Conservation (phyloP, 805 yeast species). For the Candida adriatica region DNA sequence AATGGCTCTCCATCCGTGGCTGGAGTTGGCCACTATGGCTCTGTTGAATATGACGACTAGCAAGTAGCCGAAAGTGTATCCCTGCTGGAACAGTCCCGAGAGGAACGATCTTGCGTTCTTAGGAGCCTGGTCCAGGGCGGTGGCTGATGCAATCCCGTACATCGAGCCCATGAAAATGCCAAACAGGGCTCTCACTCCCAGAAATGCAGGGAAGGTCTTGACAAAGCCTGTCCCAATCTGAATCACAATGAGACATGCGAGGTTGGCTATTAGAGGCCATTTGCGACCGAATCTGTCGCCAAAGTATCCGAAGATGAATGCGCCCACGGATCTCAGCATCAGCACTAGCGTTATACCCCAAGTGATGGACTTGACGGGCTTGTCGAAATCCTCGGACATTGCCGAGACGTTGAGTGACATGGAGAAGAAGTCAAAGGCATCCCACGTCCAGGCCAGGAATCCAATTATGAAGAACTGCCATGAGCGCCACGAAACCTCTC, state of each 20-base stretch:
- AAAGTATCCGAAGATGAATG: conserved; percentile 49
- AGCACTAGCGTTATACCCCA: conserved; percentile 57
- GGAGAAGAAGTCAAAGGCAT: conserved; percentile 57
- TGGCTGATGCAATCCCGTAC: conserved; percentile 37
- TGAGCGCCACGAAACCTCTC: conserved; percentile 37
- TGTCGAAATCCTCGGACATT: conserved; percentile 40
- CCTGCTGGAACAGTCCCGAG: conserved; percentile 72
- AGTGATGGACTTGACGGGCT: conserved; percentile 43
- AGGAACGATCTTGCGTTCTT: conserved; percentile 47
- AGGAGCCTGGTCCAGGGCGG: conserved; percentile 42
- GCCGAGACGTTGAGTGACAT: conserved; percentile 44
- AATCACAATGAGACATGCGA: conserved; percentile 39
- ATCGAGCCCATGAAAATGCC: conserved; percentile 51
- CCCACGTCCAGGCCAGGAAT: conserved; percentile 57
- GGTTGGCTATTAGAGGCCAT: conserved; percentile 45
- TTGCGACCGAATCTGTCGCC: conserved; percentile 59
- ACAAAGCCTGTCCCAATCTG: conserved; percentile 64
- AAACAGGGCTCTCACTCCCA: conserved; percentile 56
- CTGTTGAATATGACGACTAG: conserved; percentile 59
- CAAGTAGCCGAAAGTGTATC: conserved; percentile 67
- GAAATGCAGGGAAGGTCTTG: conserved; percentile 45
- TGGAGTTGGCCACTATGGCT: conserved; percentile 49
- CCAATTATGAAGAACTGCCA: conserved; percentile 53
- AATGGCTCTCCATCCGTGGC: conserved; percentile 53
- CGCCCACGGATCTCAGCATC: conserved; percentile 65